These are phyloP conservation scores for Neopestalotiopsis rosae DNA, from an alignment of 2,329 filamentous ascomycete species.

Conservation along the genomic window DNA sequence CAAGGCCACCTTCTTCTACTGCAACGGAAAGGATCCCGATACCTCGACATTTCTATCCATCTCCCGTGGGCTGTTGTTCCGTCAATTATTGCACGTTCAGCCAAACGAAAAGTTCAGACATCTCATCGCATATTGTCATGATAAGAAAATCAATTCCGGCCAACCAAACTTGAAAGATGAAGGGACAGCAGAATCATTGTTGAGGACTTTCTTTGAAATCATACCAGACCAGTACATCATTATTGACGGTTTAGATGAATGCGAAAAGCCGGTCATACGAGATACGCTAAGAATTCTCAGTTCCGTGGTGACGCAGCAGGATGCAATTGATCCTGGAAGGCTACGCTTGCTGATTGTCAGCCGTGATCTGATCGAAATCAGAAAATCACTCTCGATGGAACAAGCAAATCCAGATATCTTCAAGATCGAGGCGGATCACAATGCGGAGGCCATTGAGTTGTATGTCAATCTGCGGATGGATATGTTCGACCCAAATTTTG, in stretches of 20 bases:
- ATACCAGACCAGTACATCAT: slow-evolving; percentile 39
- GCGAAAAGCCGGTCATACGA: slow-evolving; percentile 33
- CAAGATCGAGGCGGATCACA: slow-evolving; percentile 23
- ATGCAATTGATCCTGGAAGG: slow-evolving; percentile 27
- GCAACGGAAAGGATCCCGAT: slow-evolving; percentile 20
- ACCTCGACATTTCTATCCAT: slow-evolving; percentile 4
- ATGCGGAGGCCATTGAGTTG: slow-evolving; percentile 33
- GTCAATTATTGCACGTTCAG: slow-evolving; percentile 11
- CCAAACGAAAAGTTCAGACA: slow-evolving; percentile 2
- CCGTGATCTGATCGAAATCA: slow-evolving; percentile 34
- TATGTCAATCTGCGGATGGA: slow-evolving; percentile 22
- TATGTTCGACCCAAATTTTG: not conserved
- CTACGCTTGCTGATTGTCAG: slow-evolving; percentile 40
- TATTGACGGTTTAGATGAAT: slow-evolving; percentile 52
- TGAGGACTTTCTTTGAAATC: slow-evolving; percentile 14
- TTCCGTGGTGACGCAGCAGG: slow-evolving; percentile 27
- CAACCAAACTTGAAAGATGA: not conserved
- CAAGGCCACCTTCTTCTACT: slow-evolving; percentile 47
- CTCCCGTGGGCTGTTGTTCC: slow-evolving; percentile 4
- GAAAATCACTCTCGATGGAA: slow-evolving; percentile 26
- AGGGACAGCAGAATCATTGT: not conserved
- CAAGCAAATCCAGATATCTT: slow-evolving; percentile 8
- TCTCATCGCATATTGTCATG: slow-evolving; percentile 11
- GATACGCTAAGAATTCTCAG: slow-evolving; percentile 22
- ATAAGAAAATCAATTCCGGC: slow-evolving; percentile 7